Evolutionary conservation across 495 filamentous ascomycete genomes (phyloP), one percentile per base, ranked within the genome.

Genomic region (Penicillium maclennaniae): DNA sequence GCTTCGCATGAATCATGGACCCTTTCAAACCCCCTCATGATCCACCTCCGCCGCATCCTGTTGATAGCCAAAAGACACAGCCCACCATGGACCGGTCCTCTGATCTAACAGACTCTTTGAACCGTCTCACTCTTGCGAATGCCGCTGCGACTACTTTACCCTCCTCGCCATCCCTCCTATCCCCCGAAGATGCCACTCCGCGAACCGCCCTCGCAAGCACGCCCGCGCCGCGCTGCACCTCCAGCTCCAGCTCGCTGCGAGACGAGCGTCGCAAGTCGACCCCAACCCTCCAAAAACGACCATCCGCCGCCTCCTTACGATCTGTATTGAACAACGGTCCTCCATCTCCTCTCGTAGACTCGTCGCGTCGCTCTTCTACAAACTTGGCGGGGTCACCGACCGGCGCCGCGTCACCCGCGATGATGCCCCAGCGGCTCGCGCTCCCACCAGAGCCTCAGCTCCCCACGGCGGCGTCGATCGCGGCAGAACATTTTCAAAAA

Each of bases 391-490:
- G 66, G 56, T 71, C 71, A 43, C 63, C 70, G 34, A 63, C 66
- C 42, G 31, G 62, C 58, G 46, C 60, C 45, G 56, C 72, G 46
- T 60, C 62, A 20, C 51, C 60, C 45, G 49, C 57, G 31, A 64
- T 63, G 54, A 48, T 40, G 42, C 47, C 42, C 51, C 51, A 56
- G 55, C 69, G 65, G 52, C 60, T 61, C 27, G 53, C 58, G 12
- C 54, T 67, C 17, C 47, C 58, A 21, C 38, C 49, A 8, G 70
- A 75, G 43, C 44, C 45, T 8, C 68, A 72, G 0, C 55, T 68
- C 10, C 70, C 78, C 0, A 92, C 87, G 4, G 79, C 89, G 41
- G 75, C 78, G 34, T 83, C 83, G 19, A 78, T 95, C 27, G 91
- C 91, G 1, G 80, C 71, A 15, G 79, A 79, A 1, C 80, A 86